A percentile compares a stretch with the other conserved stretches of the same genome.
These are phyloP conservation scores for Tulasnella sp. DNA, from an alignment of 768 basidiomycete genomes.

Conservation along the genomic window DNA sequence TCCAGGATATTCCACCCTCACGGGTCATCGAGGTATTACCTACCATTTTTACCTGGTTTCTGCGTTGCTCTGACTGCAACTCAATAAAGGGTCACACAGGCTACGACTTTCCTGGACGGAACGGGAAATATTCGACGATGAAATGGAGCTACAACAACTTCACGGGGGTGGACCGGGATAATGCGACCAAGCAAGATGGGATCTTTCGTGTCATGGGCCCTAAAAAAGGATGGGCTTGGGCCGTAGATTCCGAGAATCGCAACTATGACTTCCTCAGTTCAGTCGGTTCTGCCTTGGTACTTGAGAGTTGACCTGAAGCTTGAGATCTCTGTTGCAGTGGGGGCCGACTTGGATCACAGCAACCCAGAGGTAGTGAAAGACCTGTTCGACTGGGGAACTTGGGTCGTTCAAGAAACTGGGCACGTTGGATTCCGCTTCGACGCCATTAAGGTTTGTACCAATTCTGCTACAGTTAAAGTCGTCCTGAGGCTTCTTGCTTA, in stretches of 20 bases:
- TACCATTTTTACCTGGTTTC: neutral
- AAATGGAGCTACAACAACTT: constrained; percentile 36
- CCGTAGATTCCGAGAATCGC: constrained; percentile 39
- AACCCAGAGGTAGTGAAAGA: constrained; percentile 39
- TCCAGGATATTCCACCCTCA: neutral
- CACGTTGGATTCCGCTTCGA: constrained; percentile 44
- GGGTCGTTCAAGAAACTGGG: constrained; percentile 40
- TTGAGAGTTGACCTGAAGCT: neutral
- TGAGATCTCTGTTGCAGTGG: constrained; percentile 5
- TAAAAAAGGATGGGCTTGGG: constrained; percentile 38
- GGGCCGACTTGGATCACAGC: constrained; percentile 36
- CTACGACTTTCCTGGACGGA: constrained; percentile 41
- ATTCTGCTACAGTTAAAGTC: too few species aligned
- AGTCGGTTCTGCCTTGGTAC: neutral
- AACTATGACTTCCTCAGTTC: constrained; percentile 30
- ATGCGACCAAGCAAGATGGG: constrained; percentile 34
- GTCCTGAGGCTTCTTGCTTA: constrained; percentile 14
- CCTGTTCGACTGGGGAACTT: constrained; percentile 38
- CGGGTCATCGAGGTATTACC: neutral
- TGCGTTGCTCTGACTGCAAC: too few species aligned
- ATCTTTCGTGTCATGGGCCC: constrained; percentile 41
- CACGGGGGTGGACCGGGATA: constrained; percentile 39
- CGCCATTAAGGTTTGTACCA: constrained; percentile 36
- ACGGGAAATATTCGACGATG: constrained; percentile 33
- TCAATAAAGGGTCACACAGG: constrained; percentile 30